Conservation (phyloP, 441 rosid genomes). For the Gossypium schwendimanii region DNA sequence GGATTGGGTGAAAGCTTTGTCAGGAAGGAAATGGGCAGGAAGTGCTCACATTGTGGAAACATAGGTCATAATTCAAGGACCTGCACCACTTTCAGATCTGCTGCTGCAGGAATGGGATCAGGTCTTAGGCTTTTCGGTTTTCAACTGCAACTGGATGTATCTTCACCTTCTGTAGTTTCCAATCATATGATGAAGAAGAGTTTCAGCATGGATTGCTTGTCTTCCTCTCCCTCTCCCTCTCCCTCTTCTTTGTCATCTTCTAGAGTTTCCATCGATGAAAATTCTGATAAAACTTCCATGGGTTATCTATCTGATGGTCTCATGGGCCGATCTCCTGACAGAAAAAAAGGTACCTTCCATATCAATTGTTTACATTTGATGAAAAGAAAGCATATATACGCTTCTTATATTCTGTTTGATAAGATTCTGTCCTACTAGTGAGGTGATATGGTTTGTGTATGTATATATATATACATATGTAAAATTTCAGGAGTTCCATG, state of each 20-base stretch:
- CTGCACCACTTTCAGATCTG: slow-evolving; percentile 37
- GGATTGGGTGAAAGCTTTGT: slow-evolving; percentile 17
- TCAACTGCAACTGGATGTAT: slow-evolving; percentile 56
- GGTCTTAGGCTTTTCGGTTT: slow-evolving; percentile 63
- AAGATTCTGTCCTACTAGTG: no score
- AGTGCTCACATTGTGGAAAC: slow-evolving; percentile 83
- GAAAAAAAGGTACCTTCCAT: slow-evolving; percentile 46
- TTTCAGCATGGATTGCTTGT: slow-evolving; percentile 64
- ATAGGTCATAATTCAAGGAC: slow-evolving; percentile 85
- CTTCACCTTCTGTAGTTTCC: slow-evolving; percentile 25
- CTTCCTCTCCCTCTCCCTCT: slow-evolving; percentile 17
- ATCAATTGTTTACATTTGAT: no score
- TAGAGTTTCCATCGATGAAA: slow-evolving; percentile 25
- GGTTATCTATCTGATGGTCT: slow-evolving; percentile 64
- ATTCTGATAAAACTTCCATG: slow-evolving; percentile 28
- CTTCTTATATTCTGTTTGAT: background rate
- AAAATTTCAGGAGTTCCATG: slow-evolving; percentile 59
- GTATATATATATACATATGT: background rate
- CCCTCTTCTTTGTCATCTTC: slow-evolving; percentile 29
- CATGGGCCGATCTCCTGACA: slow-evolving; percentile 37
- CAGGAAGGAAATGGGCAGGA: slow-evolving; percentile 64
- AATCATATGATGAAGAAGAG: slow-evolving; percentile 51
- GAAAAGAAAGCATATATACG: background rate
- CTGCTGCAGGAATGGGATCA: background rate
- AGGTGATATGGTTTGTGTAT: no score